Base-by-base conservation (phyloP, 306 rosid species). In the Ceratonia siliqua region DNA sequence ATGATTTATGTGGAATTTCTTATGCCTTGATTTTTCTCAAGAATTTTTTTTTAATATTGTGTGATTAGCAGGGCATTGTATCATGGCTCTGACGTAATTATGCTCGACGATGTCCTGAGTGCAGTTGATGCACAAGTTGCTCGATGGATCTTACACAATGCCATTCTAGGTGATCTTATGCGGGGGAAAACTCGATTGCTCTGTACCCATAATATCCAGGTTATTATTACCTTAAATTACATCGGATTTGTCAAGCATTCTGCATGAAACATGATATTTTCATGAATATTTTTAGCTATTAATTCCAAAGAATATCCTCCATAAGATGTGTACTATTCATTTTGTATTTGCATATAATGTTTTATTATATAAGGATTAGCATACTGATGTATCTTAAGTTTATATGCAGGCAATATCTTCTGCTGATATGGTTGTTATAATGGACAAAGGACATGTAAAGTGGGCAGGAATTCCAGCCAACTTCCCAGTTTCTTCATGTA, bases 91-190 rank as follows among this genome's bases (percentile, higher is more conserved):
- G 97, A 91, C 82, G 77, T 89, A 77, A 72, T 89, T 78, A 77
- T 94, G 87, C 97, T 94, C 54, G 98, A 94, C 61, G 98, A 94
- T 68, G 93, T 94, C 79, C 89, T 94, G 52, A 91, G 98, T 71
- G 91, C 98, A 2, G 97, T 94, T 33, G 97, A 91, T 85, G 96
- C 86, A 73, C 92, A 89, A 75, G 98, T 94, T 83, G 91, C 97
- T 69, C 90, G 57, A 33, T 88, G 93, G 90, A 91, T 91, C 70
- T 83, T 94, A 67, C 53, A 62, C 76, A 88, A 91, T 78, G 94
- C 88, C 58, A 88, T 94, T 83, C 74, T 89, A 61, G 97, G 98
- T 63, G 88, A 94, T 76, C 84, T 87, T 61, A 82, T 86, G 88
- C 85, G 77, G 64, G 85, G 86, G 30, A 84, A 76, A 72, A 91